Evolutionary conservation across 2,329 filamentous ascomycete species (phyloP).

Genomic region (Polytolypa hystricis): DNA sequence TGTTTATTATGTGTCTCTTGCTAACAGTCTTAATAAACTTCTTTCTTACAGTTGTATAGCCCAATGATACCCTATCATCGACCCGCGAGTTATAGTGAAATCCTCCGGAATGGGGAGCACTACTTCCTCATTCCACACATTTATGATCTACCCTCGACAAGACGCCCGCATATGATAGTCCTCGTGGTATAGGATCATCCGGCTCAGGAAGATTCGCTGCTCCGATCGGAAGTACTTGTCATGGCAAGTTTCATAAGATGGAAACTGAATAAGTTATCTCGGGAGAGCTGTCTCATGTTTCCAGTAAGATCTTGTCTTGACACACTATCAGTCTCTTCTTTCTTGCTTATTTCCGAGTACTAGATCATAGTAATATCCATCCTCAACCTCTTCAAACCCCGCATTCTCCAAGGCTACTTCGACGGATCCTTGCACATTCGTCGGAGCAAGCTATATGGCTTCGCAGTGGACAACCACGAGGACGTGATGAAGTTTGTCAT

Average conservation of each 20-base stretch:
- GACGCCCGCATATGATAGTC: too few species aligned
- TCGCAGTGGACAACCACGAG: conserved; percentile 1
- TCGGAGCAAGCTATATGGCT: conserved; percentile 1
- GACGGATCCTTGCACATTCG: background rate
- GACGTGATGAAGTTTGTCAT: conserved; percentile 1
- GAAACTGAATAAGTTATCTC: background rate
- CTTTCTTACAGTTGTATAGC: too few species aligned
- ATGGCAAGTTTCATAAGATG: conserved; percentile 1
- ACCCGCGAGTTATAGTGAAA: too few species aligned
- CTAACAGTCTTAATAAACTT: too few species aligned
- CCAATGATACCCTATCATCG: too few species aligned
- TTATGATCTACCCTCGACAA: too few species aligned
- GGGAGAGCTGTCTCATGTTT: background rate
- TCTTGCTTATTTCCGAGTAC: background rate
- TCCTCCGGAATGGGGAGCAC: too few species aligned
- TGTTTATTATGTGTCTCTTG: too few species aligned
- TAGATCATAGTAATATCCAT: conserved; percentile 4
- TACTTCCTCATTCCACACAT: too few species aligned
- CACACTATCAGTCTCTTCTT: background rate
- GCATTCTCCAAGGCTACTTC: conserved; percentile 4
- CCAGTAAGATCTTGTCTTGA: background rate
- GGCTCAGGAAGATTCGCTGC: too few species aligned
- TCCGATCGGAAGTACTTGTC: conserved; percentile 3
- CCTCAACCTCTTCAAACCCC: background rate
- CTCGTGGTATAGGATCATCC: too few species aligned